A percentile compares a stretch with the other conserved stretches of the same genome.
Evolutionary conservation across 371 early-diverging fungal genomes (phyloP).

Genomic region (Modicella reniformis): DNA sequence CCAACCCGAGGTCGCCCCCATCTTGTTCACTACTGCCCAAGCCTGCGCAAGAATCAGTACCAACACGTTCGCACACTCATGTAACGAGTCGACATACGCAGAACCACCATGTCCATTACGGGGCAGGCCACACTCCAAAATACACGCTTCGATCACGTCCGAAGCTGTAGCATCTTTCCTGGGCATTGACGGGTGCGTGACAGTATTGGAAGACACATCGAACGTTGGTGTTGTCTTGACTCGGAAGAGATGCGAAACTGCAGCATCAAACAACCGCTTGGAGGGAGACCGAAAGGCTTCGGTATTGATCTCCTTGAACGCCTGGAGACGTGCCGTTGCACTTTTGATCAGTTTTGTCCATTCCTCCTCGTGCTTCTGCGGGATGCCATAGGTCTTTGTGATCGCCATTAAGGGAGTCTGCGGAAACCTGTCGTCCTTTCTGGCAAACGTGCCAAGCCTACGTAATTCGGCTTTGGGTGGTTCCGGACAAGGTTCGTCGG

Average conservation of each 20-base stretch:
- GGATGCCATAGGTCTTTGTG: slow-evolving; percentile 14
- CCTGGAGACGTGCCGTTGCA: neutral
- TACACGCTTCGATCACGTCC: slow-evolving; percentile 20
- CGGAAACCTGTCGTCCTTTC: slow-evolving; percentile 1
- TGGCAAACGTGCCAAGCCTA: slow-evolving; percentile 13
- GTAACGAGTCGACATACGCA: no score
- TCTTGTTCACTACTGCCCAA: neutral
- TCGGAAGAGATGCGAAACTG: slow-evolving; percentile 47
- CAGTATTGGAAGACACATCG: neutral
- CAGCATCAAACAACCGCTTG: slow-evolving; percentile 51
- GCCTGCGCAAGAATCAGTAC: slow-evolving; percentile 14
- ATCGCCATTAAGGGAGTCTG: neutral
- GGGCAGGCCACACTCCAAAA: slow-evolving; percentile 39
- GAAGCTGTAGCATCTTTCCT: neutral
- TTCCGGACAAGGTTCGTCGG: neutral
- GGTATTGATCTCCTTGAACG: slow-evolving; percentile 10
- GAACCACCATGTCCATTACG: no score
- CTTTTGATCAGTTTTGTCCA: slow-evolving; percentile 34
- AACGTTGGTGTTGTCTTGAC: slow-evolving; percentile 9
- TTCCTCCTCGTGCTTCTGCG: slow-evolving; percentile 19
- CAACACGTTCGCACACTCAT: no score
- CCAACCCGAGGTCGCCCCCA: slow-evolving; percentile 30
- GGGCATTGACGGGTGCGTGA: neutral
- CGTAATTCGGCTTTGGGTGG: neutral
- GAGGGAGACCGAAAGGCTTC: slow-evolving; percentile 32